Evolutionary conservation across 2,329 filamentous ascomycete genomes (phyloP), one percentile per base, ranked within the genome.

Genomic region (Fusarium keratoplasticum): DNA sequence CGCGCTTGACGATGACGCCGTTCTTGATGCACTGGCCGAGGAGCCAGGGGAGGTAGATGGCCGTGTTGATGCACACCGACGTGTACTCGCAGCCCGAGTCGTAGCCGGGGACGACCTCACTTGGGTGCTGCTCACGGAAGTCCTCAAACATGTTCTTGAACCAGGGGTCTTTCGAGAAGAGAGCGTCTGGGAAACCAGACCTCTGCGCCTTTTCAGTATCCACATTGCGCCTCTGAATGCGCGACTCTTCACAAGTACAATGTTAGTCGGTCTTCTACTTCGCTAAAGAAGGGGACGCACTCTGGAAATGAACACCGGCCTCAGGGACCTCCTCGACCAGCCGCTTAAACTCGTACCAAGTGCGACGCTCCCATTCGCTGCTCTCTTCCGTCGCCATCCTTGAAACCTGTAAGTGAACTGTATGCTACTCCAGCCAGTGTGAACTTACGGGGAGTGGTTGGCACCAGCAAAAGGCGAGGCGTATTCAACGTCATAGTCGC

Each of bases 401-500:
- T 2, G 16, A 22, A 5, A 8, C 13, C 18, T n/a, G 20, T 73
- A 29, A 73, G 71, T 27, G 22, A 40, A 27, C 9, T 38, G 1
- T 0, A 13, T 2, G 11, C 9, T 9, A 5, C 50, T 5, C 20
- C 0, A 2, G 27, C 4, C 16, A 22, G 20, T 10, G n/a, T 20
- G n/a, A 27, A 86, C 91, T 71, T 78, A 94, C 91, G 93, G 94
- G 69, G 93, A 82, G 78, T 91, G 92, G 79, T 96, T 96, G 71
- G 94, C 95, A 16, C 95, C 95, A 5, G 95, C 95, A 93, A 94
- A 97, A 1, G 94, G 95, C 7, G 94, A 97, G 1, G 94, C 92
- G 81, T 98, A 98, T 86, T 97, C 93, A 75, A 95, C 92, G 75
- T 96, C 93, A 82, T 96, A 96, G 84, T 98, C 95, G 38, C 95